Evolutionary conservation across 176 grass and related monocot species (phyloP).

Genomic region (Phyllostachys edulis): DNA sequence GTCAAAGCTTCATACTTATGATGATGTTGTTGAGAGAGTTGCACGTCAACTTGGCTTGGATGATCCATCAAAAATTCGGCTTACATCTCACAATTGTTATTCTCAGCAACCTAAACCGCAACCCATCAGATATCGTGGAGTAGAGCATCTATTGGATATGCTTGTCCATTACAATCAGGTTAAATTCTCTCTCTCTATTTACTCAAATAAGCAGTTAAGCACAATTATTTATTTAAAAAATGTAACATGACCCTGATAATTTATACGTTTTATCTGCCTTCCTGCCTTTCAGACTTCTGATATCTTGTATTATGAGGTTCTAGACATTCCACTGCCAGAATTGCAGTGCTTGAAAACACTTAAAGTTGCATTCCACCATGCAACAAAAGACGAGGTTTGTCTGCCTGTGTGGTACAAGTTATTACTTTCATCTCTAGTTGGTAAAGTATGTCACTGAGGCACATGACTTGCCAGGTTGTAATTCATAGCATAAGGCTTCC

Average conservation of each 20-base stretch:
- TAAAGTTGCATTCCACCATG: slow-evolving; percentile 99
- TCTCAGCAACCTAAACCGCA: slow-evolving; percentile 99
- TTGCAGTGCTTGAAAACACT: slow-evolving; percentile 96
- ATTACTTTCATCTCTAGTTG: slow-evolving; percentile 32
- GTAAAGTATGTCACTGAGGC: slow-evolving; percentile 31
- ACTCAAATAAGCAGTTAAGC: neutral
- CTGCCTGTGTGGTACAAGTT: slow-evolving; percentile 15
- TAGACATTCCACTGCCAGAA: slow-evolving; percentile 95
- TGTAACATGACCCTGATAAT: neutral
- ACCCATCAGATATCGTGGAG: slow-evolving; percentile 83
- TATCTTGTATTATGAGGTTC: slow-evolving; percentile 95
- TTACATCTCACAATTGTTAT: slow-evolving; percentile 98
- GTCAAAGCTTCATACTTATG: slow-evolving; percentile 88
- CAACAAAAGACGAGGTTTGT: slow-evolving; percentile 88
- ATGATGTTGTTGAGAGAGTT: slow-evolving; percentile 95
- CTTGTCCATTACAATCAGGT: slow-evolving; percentile 98
- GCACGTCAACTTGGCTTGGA: slow-evolving; percentile 66
- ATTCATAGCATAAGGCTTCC: slow-evolving; percentile 86
- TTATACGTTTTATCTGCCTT: neutral
- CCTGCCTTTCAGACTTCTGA: slow-evolving; percentile 73
- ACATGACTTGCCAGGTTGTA: slow-evolving; percentile 54
- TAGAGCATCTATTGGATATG: slow-evolving; percentile 91
- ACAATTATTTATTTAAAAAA: neutral
- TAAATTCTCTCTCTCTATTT: slow-evolving; percentile 13
- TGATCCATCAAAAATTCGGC: slow-evolving; percentile 93